Conservation (phyloP, 805 yeast species). For the Metschnikowia gelsemii region DNA sequence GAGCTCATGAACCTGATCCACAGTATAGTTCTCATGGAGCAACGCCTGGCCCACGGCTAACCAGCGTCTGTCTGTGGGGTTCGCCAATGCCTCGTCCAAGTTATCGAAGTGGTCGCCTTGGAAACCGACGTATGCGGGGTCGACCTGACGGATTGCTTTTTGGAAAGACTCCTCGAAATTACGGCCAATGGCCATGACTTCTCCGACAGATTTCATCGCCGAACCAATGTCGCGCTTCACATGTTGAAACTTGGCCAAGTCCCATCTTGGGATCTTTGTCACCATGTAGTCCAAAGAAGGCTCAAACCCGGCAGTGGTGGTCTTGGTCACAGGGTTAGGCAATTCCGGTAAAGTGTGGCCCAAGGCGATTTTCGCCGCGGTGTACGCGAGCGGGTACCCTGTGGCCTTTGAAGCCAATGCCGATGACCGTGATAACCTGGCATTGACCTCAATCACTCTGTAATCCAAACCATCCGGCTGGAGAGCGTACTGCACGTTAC, state of each 20-base stretch:
- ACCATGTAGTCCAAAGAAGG: conserved; percentile 97
- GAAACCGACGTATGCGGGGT: conserved; percentile 86
- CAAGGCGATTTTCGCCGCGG: conserved; percentile 95
- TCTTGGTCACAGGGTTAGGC: conserved; percentile 94
- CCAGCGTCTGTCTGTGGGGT: conserved; percentile 96
- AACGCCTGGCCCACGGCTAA: conserved; percentile 97
- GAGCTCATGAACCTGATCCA: conserved; percentile 87
- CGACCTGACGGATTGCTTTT: conserved; percentile 95
- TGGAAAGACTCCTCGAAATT: conserved; percentile 97
- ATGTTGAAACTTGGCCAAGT: conserved; percentile 89
- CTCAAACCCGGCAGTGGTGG: conserved; percentile 94
- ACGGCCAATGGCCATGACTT: conserved; percentile 98
- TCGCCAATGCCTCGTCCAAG: conserved; percentile 71
- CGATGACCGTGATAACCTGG: conserved; percentile 93
- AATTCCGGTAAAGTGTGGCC: conserved; percentile 93
- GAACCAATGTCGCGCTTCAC: conserved; percentile 93
- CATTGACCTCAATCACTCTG: conserved; percentile 96
- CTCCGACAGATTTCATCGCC: conserved; percentile 98
- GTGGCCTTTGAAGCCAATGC: conserved; percentile 98
- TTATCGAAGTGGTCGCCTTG: conserved; percentile 81
- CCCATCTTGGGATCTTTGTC: conserved; percentile 98
- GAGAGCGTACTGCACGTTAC: conserved; percentile 95
- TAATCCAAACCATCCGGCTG: conserved; percentile 95
- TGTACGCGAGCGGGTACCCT: conserved; percentile 97
- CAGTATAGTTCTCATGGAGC: conserved; percentile 85